A percentile compares a stretch with the other conserved stretches of the same genome.
These are phyloP conservation scores for Dactylellina drechsleri DNA, from an alignment of 2,329 filamentous ascomycete genomes.

Conservation along the genomic window DNA sequence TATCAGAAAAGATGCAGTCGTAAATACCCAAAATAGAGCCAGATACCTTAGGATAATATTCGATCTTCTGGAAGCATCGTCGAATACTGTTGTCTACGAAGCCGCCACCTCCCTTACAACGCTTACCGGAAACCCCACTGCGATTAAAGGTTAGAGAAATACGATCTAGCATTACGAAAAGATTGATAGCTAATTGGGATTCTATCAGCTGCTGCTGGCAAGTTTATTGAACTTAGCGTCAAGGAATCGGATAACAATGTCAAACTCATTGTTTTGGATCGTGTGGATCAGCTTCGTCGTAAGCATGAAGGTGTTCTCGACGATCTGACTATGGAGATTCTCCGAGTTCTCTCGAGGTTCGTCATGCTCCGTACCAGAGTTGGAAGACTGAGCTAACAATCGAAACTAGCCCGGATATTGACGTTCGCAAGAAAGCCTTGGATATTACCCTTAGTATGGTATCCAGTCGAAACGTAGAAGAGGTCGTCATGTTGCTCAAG, in stretches of 20 bases:
- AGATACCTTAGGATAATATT: conserved; percentile 94
- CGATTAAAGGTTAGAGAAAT: conserved; percentile 76
- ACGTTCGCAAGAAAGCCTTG: conserved; percentile 91
- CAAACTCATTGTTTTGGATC: conserved; percentile 95
- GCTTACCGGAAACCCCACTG: conserved; percentile 94
- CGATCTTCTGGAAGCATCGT: conserved; percentile 89
- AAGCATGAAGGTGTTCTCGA: conserved; percentile 92
- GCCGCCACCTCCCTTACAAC: conserved; percentile 93
- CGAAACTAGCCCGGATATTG: conserved; percentile 81
- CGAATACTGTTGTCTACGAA: conserved; percentile 96
- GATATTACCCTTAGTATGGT: conserved; percentile 95
- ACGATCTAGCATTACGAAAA: not conserved
- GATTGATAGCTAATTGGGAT: conserved; percentile 2
- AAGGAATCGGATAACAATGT: conserved; percentile 99
- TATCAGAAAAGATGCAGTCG: conserved; percentile 94
- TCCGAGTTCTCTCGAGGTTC: conserved; percentile 80
- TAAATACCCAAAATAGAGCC: conserved; percentile 94
- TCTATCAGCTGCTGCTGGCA: conserved; percentile 75
- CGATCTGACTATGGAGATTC: conserved; percentile 94
- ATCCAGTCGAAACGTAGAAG: conserved; percentile 97
- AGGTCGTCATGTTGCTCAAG: conserved; percentile 93
- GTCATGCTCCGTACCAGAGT: not conserved
- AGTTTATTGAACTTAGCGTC: conserved; percentile 96
- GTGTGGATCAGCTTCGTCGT: conserved; percentile 85
- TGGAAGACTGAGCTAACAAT: conserved; percentile 14